Evolutionary conservation across 805 yeast genomes (phyloP).

Genomic region (Nakazawaea anatomiae): DNA sequence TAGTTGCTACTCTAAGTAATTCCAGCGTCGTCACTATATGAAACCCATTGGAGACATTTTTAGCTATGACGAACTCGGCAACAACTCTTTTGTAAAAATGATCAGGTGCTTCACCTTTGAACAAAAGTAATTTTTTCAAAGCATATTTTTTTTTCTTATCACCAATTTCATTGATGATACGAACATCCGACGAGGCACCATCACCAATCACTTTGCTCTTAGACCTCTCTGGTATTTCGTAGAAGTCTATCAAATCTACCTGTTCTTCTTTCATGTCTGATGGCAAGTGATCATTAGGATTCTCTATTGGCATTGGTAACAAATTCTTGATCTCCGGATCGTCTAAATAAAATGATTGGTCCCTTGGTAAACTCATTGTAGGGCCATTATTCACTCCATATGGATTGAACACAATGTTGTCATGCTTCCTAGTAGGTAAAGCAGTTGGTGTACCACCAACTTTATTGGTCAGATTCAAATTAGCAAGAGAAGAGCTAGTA

Average conservation of each 20-base stretch:
- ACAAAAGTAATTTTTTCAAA: constrained; percentile 55
- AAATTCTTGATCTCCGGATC: constrained; percentile 38
- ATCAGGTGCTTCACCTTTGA: constrained; percentile 56
- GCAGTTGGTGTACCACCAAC: background rate
- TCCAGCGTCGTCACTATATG: constrained; percentile 56
- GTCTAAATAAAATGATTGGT: constrained; percentile 18
- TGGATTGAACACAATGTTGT: constrained; percentile 57
- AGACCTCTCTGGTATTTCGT: constrained; percentile 35
- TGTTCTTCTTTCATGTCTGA: constrained; percentile 41
- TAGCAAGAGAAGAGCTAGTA: background rate
- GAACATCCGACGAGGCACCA: constrained; percentile 69
- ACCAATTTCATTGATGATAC: constrained; percentile 34
- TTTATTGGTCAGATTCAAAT: background rate
- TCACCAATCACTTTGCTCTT: constrained; percentile 51
- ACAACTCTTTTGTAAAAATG: constrained; percentile 60
- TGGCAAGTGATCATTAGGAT: constrained; percentile 64
- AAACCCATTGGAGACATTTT: constrained; percentile 43
- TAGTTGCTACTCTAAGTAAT: constrained; percentile 51
- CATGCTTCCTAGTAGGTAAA: constrained; percentile 2
- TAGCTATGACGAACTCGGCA: constrained; percentile 60
- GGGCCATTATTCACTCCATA: constrained; percentile 44
- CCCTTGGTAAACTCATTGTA: constrained; percentile 24
- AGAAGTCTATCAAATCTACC: constrained; percentile 48
- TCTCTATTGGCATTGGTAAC: constrained; percentile 54
- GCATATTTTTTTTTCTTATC: constrained; percentile 45